phyloP scores from a whole-genome alignment of 2,329 filamentous ascomycete species.

The Colletotrichum echinochloae region DNA sequence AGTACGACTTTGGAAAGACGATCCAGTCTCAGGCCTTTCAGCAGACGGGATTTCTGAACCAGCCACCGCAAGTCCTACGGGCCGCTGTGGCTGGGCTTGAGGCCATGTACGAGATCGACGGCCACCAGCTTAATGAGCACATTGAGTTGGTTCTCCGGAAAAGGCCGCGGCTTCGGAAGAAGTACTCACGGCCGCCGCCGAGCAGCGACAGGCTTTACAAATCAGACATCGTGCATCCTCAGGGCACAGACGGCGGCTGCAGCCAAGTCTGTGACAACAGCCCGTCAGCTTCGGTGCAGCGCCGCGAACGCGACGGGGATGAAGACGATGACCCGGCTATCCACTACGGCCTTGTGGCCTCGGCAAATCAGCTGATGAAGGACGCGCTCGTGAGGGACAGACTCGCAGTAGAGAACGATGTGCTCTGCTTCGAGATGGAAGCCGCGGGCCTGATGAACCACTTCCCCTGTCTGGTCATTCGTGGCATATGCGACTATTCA shows the following conservation, averaged over 20 bases:
- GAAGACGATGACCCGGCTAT: constrained; percentile 17
- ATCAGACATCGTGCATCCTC: constrained; percentile 20
- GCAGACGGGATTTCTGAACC: constrained; percentile 38
- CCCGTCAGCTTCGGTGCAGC: constrained; percentile 4
- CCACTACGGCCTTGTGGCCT: constrained; percentile 40
- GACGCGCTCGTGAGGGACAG: constrained; percentile 35
- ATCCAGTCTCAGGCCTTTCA: constrained; percentile 41
- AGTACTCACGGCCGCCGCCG: constrained; percentile 33
- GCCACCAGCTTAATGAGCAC: constrained; percentile 36
- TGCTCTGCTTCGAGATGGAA: constrained; percentile 52
- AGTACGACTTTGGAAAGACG: constrained; percentile 46
- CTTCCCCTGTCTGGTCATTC: constrained; percentile 49
- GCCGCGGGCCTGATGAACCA: constrained; percentile 49
- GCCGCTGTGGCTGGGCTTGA: constrained; percentile 35
- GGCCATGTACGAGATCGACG: constrained; percentile 24
- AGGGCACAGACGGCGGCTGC: not conserved
- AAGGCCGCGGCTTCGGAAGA: constrained; percentile 27
- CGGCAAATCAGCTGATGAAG: constrained; percentile 41
- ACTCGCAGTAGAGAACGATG: constrained; percentile 33
- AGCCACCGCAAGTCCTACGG: constrained; percentile 39
- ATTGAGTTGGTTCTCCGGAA: constrained; percentile 27
- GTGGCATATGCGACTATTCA: constrained; percentile 53
- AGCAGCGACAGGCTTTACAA: constrained; percentile 35
- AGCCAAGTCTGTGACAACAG: constrained; percentile 21
- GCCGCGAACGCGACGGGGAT: constrained; percentile 3